Percentiles rank a stretch among this genome's conserved stretches.
These are phyloP conservation scores for Ceratocystis huliohia DNA, from an alignment of 2,329 filamentous ascomycete genomes.

Conservation along the genomic window DNA sequence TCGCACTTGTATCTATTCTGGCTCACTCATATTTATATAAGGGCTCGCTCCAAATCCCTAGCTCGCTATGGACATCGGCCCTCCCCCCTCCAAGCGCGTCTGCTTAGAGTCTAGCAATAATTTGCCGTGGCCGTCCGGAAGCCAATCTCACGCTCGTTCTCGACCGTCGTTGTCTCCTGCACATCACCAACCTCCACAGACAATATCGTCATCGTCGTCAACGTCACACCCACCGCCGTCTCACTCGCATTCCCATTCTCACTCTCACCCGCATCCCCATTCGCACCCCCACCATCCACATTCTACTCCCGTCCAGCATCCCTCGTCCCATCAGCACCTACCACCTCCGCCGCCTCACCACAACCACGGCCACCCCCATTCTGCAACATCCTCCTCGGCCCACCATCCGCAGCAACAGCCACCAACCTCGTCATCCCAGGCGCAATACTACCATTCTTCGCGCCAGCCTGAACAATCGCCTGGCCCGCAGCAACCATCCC, in stretches of 20 bases:
- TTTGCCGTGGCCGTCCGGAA: conserved; percentile 8
- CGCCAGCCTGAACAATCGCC: background rate
- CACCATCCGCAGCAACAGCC: conserved; percentile 1
- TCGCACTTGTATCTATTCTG: conserved; percentile 7
- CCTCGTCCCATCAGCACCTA: conserved; percentile 23
- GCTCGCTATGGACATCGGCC: conserved; percentile 15
- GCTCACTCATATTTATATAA: conserved; percentile 17
- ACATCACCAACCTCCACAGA: conserved; percentile 23
- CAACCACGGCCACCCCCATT: conserved; percentile 3
- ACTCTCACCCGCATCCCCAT: conserved; percentile 19
- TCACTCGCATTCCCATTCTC: conserved; percentile 18
- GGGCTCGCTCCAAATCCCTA: conserved; percentile 11
- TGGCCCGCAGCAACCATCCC: background rate
- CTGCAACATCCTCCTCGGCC: background rate
- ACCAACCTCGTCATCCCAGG: conserved; percentile 18
- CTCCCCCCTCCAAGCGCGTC: conserved; percentile 10
- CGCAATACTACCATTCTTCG: conserved; percentile 19
- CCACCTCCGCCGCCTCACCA: conserved; percentile 25
- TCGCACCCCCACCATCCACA: conserved; percentile 24
- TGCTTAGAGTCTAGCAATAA: conserved; percentile 7
- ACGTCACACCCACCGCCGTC: conserved; percentile 26
- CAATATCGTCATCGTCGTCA: conserved; percentile 25
- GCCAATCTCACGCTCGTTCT: conserved; percentile 12
- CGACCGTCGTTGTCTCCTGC: conserved; percentile 32
- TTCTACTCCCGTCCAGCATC: background rate